Evolutionary conservation across 202 grass and related monocot species (phyloP).

Genomic region (Brachypodium distachyon): DNA sequence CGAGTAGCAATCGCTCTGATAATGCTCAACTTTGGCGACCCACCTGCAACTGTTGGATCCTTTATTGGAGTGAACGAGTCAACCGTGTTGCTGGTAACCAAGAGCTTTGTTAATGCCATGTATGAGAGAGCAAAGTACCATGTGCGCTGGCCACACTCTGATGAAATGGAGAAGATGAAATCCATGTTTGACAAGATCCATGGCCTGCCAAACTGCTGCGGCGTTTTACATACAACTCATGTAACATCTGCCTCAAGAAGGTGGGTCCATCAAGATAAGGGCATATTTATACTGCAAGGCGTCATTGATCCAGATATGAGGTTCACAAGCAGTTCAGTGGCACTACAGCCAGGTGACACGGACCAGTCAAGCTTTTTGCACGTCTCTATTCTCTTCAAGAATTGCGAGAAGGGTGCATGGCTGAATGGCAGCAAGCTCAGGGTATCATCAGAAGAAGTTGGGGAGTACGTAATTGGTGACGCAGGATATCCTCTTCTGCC

Average conservation of each 20-base stretch:
- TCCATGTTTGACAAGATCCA: slow-evolving; percentile 50
- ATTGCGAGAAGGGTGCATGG: slow-evolving; percentile 58
- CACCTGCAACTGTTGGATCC: no score
- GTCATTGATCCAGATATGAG: slow-evolving; percentile 43
- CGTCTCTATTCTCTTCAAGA: slow-evolving; percentile 53
- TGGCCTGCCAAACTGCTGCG: slow-evolving; percentile 57
- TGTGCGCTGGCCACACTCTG: slow-evolving; percentile 37
- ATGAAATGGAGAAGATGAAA: slow-evolving; percentile 49
- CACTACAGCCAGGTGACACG: slow-evolving; percentile 70
- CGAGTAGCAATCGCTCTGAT: no score
- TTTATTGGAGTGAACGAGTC: no score
- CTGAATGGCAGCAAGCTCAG: no score
- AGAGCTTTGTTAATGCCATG: slow-evolving; percentile 88
- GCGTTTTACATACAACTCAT: slow-evolving; percentile 57
- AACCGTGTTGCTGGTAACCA: no score
- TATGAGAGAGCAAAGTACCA: slow-evolving; percentile 44
- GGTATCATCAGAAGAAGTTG: no score
- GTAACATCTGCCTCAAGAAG: slow-evolving; percentile 49
- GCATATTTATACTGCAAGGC: slow-evolving; percentile 48
- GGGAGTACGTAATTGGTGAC: no score
- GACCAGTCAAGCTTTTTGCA: slow-evolving; percentile 49
- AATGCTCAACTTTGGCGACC: no score
- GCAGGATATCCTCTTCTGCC: slow-evolving; percentile 61
- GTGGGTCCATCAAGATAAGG: slow-evolving; percentile 41
- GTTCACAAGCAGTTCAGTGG: slow-evolving; percentile 52